phyloP scores from a whole-genome alignment of 106 monocot species.

The Narthecium ossifragum region DNA sequence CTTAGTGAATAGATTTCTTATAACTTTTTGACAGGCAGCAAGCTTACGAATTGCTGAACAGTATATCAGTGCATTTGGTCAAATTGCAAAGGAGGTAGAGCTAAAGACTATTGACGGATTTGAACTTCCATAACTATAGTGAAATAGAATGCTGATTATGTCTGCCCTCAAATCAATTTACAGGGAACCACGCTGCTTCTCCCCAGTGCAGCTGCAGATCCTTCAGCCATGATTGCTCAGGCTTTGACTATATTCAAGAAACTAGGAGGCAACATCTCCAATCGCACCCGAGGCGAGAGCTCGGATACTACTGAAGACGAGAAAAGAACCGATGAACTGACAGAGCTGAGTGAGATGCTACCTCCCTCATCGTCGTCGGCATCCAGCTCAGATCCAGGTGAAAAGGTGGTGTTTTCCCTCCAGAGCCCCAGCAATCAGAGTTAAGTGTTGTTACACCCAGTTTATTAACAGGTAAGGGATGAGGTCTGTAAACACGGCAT shows the following conservation, averaged over 20 bases:
- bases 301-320: background rate
- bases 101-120: background rate
- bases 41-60: slow-evolving; percentile 50
- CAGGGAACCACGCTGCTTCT: slow-evolving; percentile 52
- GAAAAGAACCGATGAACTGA: background rate
- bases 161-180: background rate
- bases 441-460: no score
- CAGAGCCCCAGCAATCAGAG: slow-evolving; percentile 9
- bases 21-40: slow-evolving; percentile 27
- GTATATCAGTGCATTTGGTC: slow-evolving; percentile 48
- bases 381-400: background rate
- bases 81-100: slow-evolving; percentile 54
- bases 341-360: background rate
- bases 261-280: background rate
- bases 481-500: background rate
- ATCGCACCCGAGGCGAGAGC: background rate
- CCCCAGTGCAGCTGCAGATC: slow-evolving; percentile 24
- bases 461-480: background rate
- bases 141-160: background rate
- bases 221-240: slow-evolving; percentile 51
- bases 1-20: no score
- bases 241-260: slow-evolving; percentile 37
- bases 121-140: background rate
- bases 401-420: slow-evolving; percentile 10
- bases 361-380: background rate